A percentile compares a stretch with the other conserved stretches of the same genome.
Evolutionary conservation across 805 yeast genomes (phyloP).

Genomic region (Metschnikowia vanudenii): DNA sequence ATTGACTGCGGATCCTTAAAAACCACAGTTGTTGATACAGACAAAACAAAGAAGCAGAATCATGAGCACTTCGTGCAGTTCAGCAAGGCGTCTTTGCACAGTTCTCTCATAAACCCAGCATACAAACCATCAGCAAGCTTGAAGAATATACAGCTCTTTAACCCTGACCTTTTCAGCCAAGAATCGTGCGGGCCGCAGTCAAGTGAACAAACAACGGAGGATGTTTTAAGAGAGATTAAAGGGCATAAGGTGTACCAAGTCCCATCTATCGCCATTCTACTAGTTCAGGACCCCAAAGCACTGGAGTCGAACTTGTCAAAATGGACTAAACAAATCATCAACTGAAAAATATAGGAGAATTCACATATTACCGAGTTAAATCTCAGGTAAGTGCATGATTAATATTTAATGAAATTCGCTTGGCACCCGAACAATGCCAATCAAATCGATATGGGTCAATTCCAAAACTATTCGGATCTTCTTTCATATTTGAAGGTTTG

Average conservation of each 20-base stretch:
- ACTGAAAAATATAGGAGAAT: background rate
- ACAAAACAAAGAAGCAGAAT: too few relatives aligned
- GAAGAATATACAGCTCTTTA: slow-evolving; percentile 14
- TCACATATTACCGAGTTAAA: background rate
- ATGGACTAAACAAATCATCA: slow-evolving; percentile 20
- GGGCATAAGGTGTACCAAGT: slow-evolving; percentile 24
- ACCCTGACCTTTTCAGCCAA: slow-evolving; percentile 3
- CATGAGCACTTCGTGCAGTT: slow-evolving; percentile 17
- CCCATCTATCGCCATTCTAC: slow-evolving; percentile 21
- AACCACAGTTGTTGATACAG: too few relatives aligned
- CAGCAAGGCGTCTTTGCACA: slow-evolving; percentile 18
- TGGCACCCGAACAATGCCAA: too few relatives aligned
- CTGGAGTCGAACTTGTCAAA: background rate
- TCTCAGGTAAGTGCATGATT: too few relatives aligned
- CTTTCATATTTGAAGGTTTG: too few relatives aligned
- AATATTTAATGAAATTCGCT: too few relatives aligned
- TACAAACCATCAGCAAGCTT: slow-evolving; percentile 14
- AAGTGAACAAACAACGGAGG: slow-evolving; percentile 3
- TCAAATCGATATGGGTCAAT: too few relatives aligned
- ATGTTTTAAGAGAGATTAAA: slow-evolving; percentile 15
- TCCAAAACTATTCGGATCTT: too few relatives aligned
- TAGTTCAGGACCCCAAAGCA: slow-evolving; percentile 8
- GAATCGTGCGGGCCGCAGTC: background rate
- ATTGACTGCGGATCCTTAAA: too few relatives aligned
- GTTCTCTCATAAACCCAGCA: slow-evolving; percentile 20